These are phyloP conservation scores for Tuber melanosporum DNA, from an alignment of 495 filamentous ascomycete species.

Conservation along the genomic window DNA sequence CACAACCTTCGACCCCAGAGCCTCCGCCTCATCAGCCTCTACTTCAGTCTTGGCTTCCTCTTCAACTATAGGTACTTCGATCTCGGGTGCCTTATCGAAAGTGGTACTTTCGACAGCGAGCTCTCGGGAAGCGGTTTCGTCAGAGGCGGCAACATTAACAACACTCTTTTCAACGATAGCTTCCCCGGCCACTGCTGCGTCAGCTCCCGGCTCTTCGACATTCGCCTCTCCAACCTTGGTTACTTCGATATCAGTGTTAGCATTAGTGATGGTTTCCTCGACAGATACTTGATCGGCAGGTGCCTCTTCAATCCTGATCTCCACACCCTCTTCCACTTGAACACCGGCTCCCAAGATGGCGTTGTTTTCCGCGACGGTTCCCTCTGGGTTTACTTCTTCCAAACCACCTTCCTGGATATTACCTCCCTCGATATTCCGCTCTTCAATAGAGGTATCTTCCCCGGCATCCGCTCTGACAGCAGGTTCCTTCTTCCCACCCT, in stretches of 20 bases:
- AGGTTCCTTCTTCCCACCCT: neutral
- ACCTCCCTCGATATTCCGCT: neutral
- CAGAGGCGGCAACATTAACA: neutral
- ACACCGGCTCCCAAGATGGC: neutral
- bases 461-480: neutral
- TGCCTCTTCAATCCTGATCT: neutral
- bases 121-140: neutral
- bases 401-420: neutral
- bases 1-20: neutral
- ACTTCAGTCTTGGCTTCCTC: neutral
- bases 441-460: neutral
- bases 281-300: neutral
- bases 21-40: neutral
- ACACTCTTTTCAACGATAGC: neutral
- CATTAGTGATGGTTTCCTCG: neutral
- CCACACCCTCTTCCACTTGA: neutral
- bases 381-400: neutral
- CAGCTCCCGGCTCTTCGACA: neutral
- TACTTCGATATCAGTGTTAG: neutral
- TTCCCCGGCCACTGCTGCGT: neutral
- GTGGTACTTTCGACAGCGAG: neutral
- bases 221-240: neutral
- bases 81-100: neutral
- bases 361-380: neutral
- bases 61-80: neutral